Percentiles rank a stretch among this genome's conserved stretches.
These are phyloP conservation scores for Thalia dealbata DNA, from an alignment of 176 grass and related monocot species.

Conservation along the genomic window DNA sequence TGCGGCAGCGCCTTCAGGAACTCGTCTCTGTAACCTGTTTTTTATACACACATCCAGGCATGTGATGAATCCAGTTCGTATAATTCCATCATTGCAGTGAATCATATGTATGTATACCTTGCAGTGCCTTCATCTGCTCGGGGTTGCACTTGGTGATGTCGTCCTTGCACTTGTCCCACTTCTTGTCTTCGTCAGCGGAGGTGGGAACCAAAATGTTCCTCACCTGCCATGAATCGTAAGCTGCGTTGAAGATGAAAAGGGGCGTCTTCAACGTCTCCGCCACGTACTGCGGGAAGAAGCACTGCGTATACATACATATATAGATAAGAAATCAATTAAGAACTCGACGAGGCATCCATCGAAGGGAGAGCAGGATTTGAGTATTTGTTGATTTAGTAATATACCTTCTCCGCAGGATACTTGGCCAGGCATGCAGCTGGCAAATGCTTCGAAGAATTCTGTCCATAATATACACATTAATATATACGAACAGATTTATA, in stretches of 20 bases:
- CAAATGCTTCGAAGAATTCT: conserved; percentile 65
- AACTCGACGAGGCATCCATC: neutral
- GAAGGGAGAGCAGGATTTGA: too few relatives aligned
- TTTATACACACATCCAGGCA: neutral
- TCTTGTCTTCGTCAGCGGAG: conserved; percentile 39
- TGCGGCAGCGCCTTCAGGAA: conserved; percentile 54
- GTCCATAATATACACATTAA: too few relatives aligned
- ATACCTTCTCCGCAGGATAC: conserved; percentile 65
- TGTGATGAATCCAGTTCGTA: too few relatives aligned
- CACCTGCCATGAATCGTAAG: conserved; percentile 96
- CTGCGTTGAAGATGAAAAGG: conserved; percentile 82
- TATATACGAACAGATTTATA: too few relatives aligned
- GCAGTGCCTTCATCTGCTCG: conserved; percentile 47
- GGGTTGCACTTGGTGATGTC: conserved; percentile 53
- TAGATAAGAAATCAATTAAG: too few relatives aligned
- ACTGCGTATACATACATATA: conserved; percentile 60
- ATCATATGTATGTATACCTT: conserved; percentile 27
- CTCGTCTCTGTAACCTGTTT: conserved; percentile 53
- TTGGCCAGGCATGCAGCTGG: conserved; percentile 60
- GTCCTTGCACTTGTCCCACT: conserved; percentile 61
- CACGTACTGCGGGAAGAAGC: conserved; percentile 90
- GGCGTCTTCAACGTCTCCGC: conserved; percentile 57
- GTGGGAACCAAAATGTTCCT: conserved; percentile 72
- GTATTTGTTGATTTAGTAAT: too few relatives aligned
- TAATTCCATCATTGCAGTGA: too few relatives aligned